Evolutionary conservation across 2,329 filamentous ascomycete genomes (phyloP).

Genomic region (Scedosporium minutisporum): DNA sequence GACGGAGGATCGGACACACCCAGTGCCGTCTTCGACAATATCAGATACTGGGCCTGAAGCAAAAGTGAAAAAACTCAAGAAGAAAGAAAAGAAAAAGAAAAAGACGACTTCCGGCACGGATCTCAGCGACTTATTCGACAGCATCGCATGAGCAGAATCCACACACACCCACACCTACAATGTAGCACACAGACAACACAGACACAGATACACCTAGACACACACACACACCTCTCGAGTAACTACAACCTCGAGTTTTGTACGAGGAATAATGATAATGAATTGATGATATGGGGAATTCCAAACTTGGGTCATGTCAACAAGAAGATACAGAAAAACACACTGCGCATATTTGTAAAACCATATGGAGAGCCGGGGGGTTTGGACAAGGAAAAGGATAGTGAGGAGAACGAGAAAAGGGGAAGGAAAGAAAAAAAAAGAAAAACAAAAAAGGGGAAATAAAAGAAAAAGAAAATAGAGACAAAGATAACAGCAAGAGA

Average conservation of each 20-base stretch:
- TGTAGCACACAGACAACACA: background rate
- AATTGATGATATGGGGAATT: background rate
- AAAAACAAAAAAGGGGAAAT: background rate
- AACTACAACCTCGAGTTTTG: too few relatives aligned
- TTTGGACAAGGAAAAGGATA: background rate
- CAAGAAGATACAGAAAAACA: background rate
- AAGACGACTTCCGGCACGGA: slow-evolving; percentile 33
- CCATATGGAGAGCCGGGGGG: background rate
- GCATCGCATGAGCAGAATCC: slow-evolving; percentile 24
- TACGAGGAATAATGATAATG: background rate
- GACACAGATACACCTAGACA: background rate
- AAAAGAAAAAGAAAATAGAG: background rate
- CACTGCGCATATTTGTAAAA: background rate
- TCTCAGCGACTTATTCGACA: slow-evolving; percentile 45
- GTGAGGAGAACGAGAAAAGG: background rate
- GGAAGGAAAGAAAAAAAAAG: background rate
- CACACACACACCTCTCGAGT: slow-evolving; percentile 18
- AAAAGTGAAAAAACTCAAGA: slow-evolving; percentile 13
- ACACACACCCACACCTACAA: background rate
- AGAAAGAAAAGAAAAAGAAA: slow-evolving; percentile 47
- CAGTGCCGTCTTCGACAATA: background rate
- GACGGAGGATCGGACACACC: background rate
- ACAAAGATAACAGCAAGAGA: background rate
- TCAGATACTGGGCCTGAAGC: background rate
- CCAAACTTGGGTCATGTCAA: background rate